Conservation (phyloP, 2,329 filamentous ascomycete genomes). For the Cladophialophora psammophila region DNA sequence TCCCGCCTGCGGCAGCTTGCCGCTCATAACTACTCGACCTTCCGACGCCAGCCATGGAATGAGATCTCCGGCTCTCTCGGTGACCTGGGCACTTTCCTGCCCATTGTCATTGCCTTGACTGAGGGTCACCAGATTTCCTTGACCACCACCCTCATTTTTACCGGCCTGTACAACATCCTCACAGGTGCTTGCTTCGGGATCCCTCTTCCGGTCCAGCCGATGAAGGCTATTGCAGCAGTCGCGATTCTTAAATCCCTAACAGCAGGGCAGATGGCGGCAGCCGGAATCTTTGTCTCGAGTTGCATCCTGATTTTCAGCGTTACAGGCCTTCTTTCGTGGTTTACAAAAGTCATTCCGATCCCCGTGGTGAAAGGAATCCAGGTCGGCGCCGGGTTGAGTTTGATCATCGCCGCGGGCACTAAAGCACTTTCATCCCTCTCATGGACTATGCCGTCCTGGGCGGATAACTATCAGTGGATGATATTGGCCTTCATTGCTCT, state of each 20-base stretch:
- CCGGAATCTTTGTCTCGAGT: slow-evolving; percentile 78
- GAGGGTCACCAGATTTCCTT: slow-evolving; percentile 80
- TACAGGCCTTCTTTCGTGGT: slow-evolving; percentile 78
- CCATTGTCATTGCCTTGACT: slow-evolving; percentile 85
- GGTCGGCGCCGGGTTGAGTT: slow-evolving; percentile 84
- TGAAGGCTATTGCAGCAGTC: slow-evolving; percentile 88
- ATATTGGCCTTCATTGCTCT: slow-evolving; percentile 76
- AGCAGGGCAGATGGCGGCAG: slow-evolving; percentile 76
- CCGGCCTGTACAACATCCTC: slow-evolving; percentile 82
- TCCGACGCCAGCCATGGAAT: slow-evolving; percentile 64
- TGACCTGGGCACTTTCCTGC: slow-evolving; percentile 87
- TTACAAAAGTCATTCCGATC: slow-evolving; percentile 77
- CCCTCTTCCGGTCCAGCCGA: slow-evolving; percentile 87
- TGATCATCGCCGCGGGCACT: slow-evolving; percentile 78
- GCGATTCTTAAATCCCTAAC: slow-evolving; percentile 76
- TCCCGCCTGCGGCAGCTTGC: slow-evolving; percentile 23
- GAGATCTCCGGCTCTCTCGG: slow-evolving; percentile 90
- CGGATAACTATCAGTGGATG: slow-evolving; percentile 82
- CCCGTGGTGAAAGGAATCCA: slow-evolving; percentile 95
- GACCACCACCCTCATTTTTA: slow-evolving; percentile 82
- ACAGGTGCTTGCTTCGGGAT: slow-evolving; percentile 86
- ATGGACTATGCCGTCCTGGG: slow-evolving; percentile 70
- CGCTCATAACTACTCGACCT: slow-evolving; percentile 62
- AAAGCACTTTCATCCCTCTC: slow-evolving; percentile 71
- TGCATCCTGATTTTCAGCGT: slow-evolving; percentile 78